Conservation (phyloP, 2,329 filamentous ascomycete genomes). For the Alternaria incomplexa region DNA sequence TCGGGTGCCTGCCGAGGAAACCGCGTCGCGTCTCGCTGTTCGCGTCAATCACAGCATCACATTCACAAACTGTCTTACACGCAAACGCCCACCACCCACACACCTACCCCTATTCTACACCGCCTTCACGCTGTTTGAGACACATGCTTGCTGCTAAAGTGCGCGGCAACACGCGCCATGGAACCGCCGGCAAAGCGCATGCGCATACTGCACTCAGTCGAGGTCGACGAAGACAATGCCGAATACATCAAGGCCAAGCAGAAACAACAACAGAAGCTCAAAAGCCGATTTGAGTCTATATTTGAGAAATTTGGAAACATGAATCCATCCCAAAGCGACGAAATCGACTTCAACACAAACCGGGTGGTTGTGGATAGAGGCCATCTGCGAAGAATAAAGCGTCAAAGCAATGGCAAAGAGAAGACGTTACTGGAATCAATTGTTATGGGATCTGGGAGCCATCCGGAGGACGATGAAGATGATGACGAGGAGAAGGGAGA, state of each 20-base stretch:
- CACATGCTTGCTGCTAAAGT: not conserved
- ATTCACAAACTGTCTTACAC: not conserved
- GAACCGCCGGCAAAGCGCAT: conserved; percentile 67
- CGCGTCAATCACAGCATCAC: conserved; percentile 25
- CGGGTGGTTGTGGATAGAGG: conserved; percentile 90
- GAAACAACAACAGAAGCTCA: conserved; percentile 51
- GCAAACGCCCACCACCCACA: conserved; percentile 22
- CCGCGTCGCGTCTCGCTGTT: conserved; percentile 33
- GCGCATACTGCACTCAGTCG: conserved; percentile 54
- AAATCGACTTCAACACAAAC: conserved; percentile 84
- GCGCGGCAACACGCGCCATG: conserved; percentile 50
- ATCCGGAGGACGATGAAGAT: conserved; percentile 47
- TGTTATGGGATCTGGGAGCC: conserved; percentile 36
- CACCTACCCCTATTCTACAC: conserved; percentile 1
- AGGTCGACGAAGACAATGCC: conserved; percentile 41
- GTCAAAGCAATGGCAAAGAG: conserved; percentile 30
- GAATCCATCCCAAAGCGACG: conserved; percentile 83
- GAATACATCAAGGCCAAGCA: conserved; percentile 48
- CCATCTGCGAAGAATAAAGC: conserved; percentile 69
- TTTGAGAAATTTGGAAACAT: conserved; percentile 87
- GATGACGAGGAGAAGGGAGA: conserved; percentile 27
- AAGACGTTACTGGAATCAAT: conserved; percentile 31
- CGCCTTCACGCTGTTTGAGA: not conserved
- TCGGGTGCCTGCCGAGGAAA: conserved; percentile 14
- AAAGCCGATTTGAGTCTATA: conserved; percentile 81